Base-by-base conservation (phyloP, 805 yeast genomes). In the Cyberlindnera mississippiensis region DNA sequence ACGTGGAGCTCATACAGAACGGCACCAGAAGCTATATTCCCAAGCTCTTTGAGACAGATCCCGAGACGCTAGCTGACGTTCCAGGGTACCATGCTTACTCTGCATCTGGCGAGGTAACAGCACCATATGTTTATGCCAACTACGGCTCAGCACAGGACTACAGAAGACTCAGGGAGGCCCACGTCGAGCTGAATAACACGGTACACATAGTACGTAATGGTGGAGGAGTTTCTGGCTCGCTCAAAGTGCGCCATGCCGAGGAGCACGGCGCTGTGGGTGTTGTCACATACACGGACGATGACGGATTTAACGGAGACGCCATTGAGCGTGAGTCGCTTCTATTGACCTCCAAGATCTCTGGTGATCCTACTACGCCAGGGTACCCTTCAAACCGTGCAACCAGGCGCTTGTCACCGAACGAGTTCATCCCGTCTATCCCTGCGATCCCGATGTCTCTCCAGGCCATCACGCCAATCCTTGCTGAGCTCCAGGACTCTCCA, bases 301-400 rank as follows among this genome's bases (percentile, higher is more conserved):
- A n/a, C n/a, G n/a, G n/a, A n/a, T n/a, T n/a, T n/a, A 67, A 76
- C 48, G 77, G 78, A 28, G 64, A 73, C 39, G 68, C 80, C 8
- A 75, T 83, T 20, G 80, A 80, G 52, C 68, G 85, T 55, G 83
- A 80, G 3, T 72, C 85, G 8, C 80, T 76, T 1, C 77, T 71
- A 45, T 78, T 67, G 46, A 67, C 79, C 42, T 72, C 78, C 3
- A 76, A 75, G 26, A 69, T 70, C 38, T 87, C 89, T 0, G 90
- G 90, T 11, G 91, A 83, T 56, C 90, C 90, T 28, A 79, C 89
- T 0, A 81, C 89, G 2, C 86, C 87, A 7, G 87, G 86, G 3
- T 77, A 76, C 64, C 73, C 86, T 2, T 73, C 72, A 24, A 56
- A 56, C 7, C 56, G 67, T 32, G 61, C 45, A 3, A 31, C 66